Conservation (phyloP, 2,329 filamentous ascomycete genomes). For the Geosmithia putterillii region DNA sequence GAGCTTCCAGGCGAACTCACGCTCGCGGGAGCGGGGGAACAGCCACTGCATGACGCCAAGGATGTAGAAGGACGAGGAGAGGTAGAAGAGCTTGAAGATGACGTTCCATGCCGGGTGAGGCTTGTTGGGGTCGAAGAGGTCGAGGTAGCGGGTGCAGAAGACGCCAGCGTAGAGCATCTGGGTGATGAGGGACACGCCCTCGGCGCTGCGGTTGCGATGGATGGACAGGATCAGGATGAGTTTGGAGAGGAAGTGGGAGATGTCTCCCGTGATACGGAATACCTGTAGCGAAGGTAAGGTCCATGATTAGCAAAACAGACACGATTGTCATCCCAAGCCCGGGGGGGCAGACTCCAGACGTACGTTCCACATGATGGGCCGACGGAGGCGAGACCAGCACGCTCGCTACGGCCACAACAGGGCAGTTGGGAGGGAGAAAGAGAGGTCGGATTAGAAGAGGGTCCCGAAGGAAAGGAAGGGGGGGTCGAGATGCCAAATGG, state of each 20-base stretch:
- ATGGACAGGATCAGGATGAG: conserved; percentile 85
- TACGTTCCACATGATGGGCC: conserved; percentile 4
- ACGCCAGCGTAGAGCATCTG: conserved; percentile 80
- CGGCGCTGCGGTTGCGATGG: conserved; percentile 75
- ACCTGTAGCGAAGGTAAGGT: conserved; percentile 21
- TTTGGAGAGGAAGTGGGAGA: conserved; percentile 79
- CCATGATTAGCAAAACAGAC: too few species aligned
- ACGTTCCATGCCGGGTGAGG: conserved; percentile 51
- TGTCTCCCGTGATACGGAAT: conserved; percentile 70
- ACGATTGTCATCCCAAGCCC: too few species aligned
- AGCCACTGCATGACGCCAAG: conserved; percentile 78
- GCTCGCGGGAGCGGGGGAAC: conserved; percentile 77
- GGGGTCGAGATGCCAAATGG: background rate
- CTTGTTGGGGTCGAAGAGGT: conserved; percentile 49
- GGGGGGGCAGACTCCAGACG: background rate
- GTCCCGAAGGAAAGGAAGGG: background rate
- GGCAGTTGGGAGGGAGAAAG: background rate
- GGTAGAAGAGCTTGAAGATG: conserved; percentile 82
- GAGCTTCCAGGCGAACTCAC: conserved; percentile 88
- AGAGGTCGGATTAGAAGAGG: background rate
- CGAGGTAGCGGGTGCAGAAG: conserved; percentile 77
- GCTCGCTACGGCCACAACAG: background rate
- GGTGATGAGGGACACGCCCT: conserved; percentile 86
- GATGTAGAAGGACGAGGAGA: conserved; percentile 73
- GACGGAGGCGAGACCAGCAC: background rate